Evolutionary conservation across 75 land plant species (phyloP).

Genomic region (Picea glauca): DNA sequence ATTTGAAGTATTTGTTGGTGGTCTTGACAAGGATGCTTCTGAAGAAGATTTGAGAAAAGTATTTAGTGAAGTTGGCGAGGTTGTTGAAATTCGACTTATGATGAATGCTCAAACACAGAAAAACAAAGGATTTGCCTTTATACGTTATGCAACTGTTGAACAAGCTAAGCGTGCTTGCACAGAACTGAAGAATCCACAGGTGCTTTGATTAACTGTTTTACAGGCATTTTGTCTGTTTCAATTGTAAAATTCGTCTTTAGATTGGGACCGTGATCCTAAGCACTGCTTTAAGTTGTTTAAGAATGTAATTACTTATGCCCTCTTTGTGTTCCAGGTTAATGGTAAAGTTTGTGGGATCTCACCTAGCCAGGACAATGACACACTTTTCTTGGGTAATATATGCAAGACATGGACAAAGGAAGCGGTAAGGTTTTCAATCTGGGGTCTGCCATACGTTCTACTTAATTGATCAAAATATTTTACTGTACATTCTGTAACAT

Average conservation of each 20-base stretch:
- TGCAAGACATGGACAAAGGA: slow-evolving; percentile 54
- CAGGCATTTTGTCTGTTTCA: background rate
- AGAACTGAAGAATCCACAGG: slow-evolving; percentile 31
- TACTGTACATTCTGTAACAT: no score
- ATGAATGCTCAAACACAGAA: slow-evolving; percentile 33
- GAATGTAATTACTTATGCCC: background rate
- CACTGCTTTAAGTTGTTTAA: no score
- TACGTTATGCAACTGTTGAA: slow-evolving; percentile 42
- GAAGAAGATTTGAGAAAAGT: slow-evolving; percentile 54
- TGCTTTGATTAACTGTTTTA: background rate
- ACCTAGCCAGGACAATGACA: slow-evolving; percentile 58
- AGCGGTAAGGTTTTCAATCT: slow-evolving; percentile 14
- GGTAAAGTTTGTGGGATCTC: slow-evolving; percentile 53
- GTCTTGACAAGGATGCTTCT: slow-evolving; percentile 47
- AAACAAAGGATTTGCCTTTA: slow-evolving; percentile 74
- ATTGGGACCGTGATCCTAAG: no score
- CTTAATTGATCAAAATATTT: no score
- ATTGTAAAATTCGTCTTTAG: background rate
- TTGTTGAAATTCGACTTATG: slow-evolving; percentile 45
- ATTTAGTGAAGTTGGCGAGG: slow-evolving; percentile 44
- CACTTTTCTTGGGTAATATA: slow-evolving; percentile 55
- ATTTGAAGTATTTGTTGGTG: slow-evolving; percentile 57
- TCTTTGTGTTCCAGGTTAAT: slow-evolving; percentile 25
- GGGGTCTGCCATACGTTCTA: no score
- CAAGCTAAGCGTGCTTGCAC: slow-evolving; percentile 40